A percentile compares a stretch with the other conserved stretches of the same genome.
Conservation (phyloP, 768 basidiomycete genomes). For the Mycena filopes region DNA sequence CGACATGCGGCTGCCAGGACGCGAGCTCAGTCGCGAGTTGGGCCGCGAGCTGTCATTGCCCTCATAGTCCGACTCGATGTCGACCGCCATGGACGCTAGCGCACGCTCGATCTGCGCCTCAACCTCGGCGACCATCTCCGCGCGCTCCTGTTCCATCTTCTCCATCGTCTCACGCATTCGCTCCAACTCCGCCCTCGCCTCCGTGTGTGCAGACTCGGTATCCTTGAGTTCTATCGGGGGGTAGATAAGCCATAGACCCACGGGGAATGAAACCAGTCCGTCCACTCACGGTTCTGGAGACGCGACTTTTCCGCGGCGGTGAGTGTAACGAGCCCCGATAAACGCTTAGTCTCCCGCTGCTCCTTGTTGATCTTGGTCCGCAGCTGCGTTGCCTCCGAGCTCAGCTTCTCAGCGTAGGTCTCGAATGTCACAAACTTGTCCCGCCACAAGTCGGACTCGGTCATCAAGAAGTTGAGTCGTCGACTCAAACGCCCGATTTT, state of each 20-base stretch:
- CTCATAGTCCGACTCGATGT: constrained; percentile 77
- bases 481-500: constrained; percentile 90
- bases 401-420: constrained; percentile 91
- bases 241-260: neutral
- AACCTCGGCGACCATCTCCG: constrained; percentile 92
- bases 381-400: constrained; percentile 86
- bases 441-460: constrained; percentile 89
- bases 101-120: constrained; percentile 92
- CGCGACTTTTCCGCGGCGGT: constrained; percentile 83
- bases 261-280: neutral
- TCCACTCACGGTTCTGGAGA: constrained; percentile 77
- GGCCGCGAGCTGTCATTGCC: constrained; percentile 66
- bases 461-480: constrained; percentile 91
- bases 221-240: constrained; percentile 72
- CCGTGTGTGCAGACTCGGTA: constrained; percentile 83
- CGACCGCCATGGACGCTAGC: constrained; percentile 85
- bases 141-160: constrained; percentile 86
- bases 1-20: constrained; percentile 75
- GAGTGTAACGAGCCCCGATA: constrained; percentile 81
- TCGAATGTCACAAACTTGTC: constrained; percentile 96
- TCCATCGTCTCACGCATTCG: constrained; percentile 89
- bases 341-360: constrained; percentile 86
- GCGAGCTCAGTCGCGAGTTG: constrained; percentile 66
- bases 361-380: constrained; percentile 91
- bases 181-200: constrained; percentile 84